Evolutionary conservation across 176 grass and related monocot genomes (phyloP).

Genomic region (Melocanna baccifera): DNA sequence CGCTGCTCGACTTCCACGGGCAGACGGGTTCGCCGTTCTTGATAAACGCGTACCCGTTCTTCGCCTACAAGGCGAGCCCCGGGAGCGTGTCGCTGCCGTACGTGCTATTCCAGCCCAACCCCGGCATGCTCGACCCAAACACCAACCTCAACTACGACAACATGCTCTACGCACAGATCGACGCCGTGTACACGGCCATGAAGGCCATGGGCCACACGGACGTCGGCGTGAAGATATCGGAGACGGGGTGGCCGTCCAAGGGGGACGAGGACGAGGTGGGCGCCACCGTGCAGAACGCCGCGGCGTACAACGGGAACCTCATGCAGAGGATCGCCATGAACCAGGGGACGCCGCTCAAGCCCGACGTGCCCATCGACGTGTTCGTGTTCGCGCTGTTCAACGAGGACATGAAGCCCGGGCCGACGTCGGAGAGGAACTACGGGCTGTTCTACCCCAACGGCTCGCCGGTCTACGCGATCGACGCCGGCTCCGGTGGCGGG

Average conservation of each 20-base stretch:
- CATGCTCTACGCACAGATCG: conserved; percentile 90
- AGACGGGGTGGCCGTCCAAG: conserved; percentile 87
- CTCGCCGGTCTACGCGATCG: conserved; percentile 60
- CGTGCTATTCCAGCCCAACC: conserved; percentile 78
- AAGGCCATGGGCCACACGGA: conserved; percentile 69
- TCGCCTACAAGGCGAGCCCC: conserved; percentile 63
- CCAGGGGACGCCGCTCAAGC: conserved; percentile 78
- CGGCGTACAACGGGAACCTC: conserved; percentile 75
- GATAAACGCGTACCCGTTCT: conserved; percentile 79
- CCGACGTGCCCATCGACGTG: conserved; percentile 72
- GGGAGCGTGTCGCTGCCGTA: conserved; percentile 61
- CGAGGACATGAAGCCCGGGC: conserved; percentile 65
- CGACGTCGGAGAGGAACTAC: conserved; percentile 79
- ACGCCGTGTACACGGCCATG: conserved; percentile 91
- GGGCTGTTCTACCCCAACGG: conserved; percentile 69
- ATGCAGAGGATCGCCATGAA: conserved; percentile 61
- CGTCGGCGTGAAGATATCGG: conserved; percentile 59
- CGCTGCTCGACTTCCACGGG: conserved; percentile 60
- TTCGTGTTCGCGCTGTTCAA: conserved; percentile 90
- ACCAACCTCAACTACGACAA: conserved; percentile 73
- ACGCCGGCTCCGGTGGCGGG: neutral
- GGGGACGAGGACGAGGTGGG: conserved; percentile 71
- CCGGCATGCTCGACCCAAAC: conserved; percentile 48
- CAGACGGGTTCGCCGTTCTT: conserved; percentile 56
- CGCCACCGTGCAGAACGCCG: conserved; percentile 68